Evolutionary conservation across 1,284 basidiomycete genomes (phyloP).

Genomic region (Heterobasidion occidentale): DNA sequence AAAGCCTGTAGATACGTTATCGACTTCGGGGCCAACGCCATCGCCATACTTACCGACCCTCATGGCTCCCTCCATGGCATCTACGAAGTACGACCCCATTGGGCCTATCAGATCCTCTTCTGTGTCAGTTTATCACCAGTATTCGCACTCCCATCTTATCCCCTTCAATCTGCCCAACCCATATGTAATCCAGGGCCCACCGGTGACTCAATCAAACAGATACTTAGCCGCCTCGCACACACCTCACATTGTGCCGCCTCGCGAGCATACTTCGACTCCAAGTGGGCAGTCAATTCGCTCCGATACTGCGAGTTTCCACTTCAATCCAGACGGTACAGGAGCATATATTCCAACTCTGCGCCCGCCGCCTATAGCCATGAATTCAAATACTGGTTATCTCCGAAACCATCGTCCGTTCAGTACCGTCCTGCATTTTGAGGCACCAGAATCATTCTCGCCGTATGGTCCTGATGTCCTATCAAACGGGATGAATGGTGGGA

Average conservation of each 20-base stretch:
- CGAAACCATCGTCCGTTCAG: background rate
- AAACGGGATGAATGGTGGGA: background rate
- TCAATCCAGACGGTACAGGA: conserved; percentile 3
- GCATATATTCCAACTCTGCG: conserved; percentile 4
- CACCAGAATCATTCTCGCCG: background rate
- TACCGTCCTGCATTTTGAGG: background rate
- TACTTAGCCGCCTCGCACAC: background rate
- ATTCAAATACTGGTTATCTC: background rate
- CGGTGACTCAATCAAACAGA: background rate
- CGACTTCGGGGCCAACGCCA: too few relatives aligned
- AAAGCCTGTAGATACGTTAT: too few relatives aligned
- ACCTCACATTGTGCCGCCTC: conserved; percentile 4
- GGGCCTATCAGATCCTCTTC: background rate
- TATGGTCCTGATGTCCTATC: background rate
- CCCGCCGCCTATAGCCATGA: conserved; percentile 6
- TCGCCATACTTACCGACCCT: too few relatives aligned
- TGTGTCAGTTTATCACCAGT: background rate
- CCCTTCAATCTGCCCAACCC: background rate
- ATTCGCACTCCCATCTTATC: background rate
- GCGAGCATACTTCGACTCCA: conserved; percentile 13
- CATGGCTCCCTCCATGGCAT: too few relatives aligned
- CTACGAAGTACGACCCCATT: background rate
- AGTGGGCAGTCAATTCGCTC: conserved; percentile 17
- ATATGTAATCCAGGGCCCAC: background rate
- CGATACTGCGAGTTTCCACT: conserved; percentile 20